Evolutionary conservation across 2,329 filamentous ascomycete species (phyloP).

Genomic region (Coniochaeta sp.): DNA sequence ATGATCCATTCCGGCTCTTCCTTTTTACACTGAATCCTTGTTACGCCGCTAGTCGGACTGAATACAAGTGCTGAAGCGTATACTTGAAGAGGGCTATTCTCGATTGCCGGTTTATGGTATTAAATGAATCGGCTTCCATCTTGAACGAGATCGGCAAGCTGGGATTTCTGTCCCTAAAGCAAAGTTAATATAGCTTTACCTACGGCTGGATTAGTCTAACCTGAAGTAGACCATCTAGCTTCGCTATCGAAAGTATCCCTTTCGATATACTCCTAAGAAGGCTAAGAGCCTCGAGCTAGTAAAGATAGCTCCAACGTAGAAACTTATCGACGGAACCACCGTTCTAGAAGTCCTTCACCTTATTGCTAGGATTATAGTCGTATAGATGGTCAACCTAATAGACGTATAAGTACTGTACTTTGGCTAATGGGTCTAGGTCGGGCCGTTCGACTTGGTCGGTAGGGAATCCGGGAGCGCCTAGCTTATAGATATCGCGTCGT

Average conservation of each 20-base stretch:
- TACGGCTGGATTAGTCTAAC: not conserved
- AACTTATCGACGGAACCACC: constrained; percentile 5
- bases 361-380: not conserved
- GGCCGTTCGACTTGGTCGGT: constrained; percentile 13
- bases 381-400: constrained; percentile 19
- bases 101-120: constrained; percentile 6
- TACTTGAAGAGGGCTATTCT: constrained; percentile 11
- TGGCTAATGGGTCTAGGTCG: constrained; percentile 16
- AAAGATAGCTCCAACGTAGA: constrained; percentile 10
- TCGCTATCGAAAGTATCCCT: constrained; percentile 6
- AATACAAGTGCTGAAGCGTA: constrained; percentile 12
- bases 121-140: constrained; percentile 10
- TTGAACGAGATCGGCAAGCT: constrained; percentile 4
- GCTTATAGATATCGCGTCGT: constrained; percentile 17
- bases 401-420: constrained; percentile 19
- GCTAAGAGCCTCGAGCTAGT: constrained; percentile 12
- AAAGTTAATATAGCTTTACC: not conserved
- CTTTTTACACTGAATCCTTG: constrained; percentile 4
- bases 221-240: constrained; percentile 6
- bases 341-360: not conserved
- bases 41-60: constrained; percentile 6
- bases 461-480: constrained; percentile 10
- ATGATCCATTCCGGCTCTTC: constrained; percentile 5
- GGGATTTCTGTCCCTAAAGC: not conserved
- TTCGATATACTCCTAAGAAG: constrained; percentile 7